Conservation (phyloP, 2,329 filamentous ascomycete genomes). For the Paecilomyces niveus region DNA sequence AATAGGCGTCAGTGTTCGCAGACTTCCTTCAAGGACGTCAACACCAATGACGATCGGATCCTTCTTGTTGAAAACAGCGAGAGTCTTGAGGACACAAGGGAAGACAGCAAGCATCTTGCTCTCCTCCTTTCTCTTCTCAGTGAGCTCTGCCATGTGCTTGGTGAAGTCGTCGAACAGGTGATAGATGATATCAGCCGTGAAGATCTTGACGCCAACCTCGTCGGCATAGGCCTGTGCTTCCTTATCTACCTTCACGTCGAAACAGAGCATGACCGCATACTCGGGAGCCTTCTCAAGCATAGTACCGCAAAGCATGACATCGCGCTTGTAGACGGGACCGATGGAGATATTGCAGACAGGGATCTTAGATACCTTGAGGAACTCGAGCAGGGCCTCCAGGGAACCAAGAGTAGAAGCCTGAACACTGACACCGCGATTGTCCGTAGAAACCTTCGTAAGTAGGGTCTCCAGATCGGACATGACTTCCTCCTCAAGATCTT, state of each 20-base stretch:
- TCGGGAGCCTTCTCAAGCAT: constrained; percentile 96
- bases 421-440: constrained; percentile 89
- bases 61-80: constrained; percentile 98
- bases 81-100: constrained; percentile 82
- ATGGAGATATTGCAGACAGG: constrained; percentile 96
- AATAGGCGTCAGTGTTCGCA: constrained; percentile 83
- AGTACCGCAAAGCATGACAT: constrained; percentile 86
- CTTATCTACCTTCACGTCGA: constrained; percentile 99
- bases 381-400: constrained; percentile 90
- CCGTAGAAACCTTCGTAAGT: constrained; percentile 84
- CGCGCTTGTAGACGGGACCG: constrained; percentile 94
- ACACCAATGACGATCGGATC: constrained; percentile 91
- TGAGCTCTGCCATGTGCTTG: constrained; percentile 80
- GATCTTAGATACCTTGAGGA: constrained; percentile 93
- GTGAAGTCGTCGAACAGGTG: constrained; percentile 97
- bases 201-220: constrained; percentile 92
- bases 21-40: constrained; percentile 84
- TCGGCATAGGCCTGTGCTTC: constrained; percentile 87
- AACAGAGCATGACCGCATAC: constrained; percentile 98
- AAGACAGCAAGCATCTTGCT: constrained; percentile 94
- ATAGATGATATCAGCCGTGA: constrained; percentile 98
- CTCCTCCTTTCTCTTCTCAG: constrained; percentile 92
- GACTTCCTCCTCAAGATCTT: constrained; percentile 93
- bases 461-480: constrained; percentile 89
- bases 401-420: constrained; percentile 97